Conservation (phyloP, 2,329 filamentous ascomycete genomes). For the Claviceps arundinis region DNA sequence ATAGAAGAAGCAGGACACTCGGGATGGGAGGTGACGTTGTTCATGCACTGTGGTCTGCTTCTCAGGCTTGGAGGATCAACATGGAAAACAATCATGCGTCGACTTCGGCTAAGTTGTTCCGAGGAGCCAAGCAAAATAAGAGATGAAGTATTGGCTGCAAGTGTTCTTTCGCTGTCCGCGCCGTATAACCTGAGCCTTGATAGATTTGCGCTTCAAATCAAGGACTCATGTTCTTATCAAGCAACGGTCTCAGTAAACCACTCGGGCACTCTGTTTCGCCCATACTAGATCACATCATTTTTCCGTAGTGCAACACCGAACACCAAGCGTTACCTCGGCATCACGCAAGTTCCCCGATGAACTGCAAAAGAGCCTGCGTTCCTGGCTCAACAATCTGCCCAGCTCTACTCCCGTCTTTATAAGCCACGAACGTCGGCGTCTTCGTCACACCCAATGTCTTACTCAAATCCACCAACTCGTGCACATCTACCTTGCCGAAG, state of each 20-base stretch:
- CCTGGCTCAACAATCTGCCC: slow-evolving; percentile 1
- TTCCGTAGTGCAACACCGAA: neutral
- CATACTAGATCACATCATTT: no score
- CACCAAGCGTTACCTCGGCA: neutral
- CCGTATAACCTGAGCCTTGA: no score
- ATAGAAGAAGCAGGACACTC: neutral
- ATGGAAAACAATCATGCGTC: no score
- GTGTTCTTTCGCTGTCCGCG: no score
- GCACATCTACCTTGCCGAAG: slow-evolving; percentile 4
- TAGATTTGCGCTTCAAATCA: no score
- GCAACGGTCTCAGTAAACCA: no score
- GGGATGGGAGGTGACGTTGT: neutral
- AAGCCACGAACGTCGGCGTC: slow-evolving; percentile 2
- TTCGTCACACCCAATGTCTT: neutral
- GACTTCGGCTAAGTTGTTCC: no score
- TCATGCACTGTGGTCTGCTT: neutral
- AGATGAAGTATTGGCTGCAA: no score
- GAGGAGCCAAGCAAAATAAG: no score
- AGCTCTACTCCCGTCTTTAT: neutral
- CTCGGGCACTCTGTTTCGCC: no score
- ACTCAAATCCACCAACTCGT: neutral
- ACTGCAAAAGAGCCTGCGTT: slow-evolving; percentile 3
- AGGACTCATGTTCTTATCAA: no score
- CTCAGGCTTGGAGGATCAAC: no score
- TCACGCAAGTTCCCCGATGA: neutral